Base-by-base conservation (phyloP, 2,329 filamentous ascomycete genomes). In the Amphichorda felina region DNA sequence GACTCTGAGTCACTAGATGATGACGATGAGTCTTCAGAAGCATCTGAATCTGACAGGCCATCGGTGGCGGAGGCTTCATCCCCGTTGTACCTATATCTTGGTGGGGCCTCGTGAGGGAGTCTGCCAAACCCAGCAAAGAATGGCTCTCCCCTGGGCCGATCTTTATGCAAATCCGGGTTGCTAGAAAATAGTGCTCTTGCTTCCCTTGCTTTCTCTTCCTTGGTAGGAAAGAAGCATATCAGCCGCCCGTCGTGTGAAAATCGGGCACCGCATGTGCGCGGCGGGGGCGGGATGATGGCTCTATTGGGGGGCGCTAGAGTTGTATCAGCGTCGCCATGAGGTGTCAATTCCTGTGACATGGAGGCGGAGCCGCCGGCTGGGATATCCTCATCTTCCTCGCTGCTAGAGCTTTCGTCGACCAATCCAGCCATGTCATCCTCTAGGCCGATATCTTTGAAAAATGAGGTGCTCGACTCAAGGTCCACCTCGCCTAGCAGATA, bases 371-470 rank as follows among this genome's bases (percentile, higher is more conserved):
- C 68, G 4, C 68, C 67, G 2, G 65, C 51, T 1, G 65, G 64
- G 9, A 71, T 68, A 17, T 68, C 63, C 31, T 63, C 63, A 27
- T 87, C 83, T 16, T 88, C 84, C 43, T 88, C 83, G 47, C 83
- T 93, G 48, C 84, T 93, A 3, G 86, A 95, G 44, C 84, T 89
- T 43, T 91, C 85, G 38, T 83, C 82, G 21, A 64, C 69, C 25
- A 76, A 55, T 3, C 60, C 72, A 39, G 69, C 71, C 5, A 72
- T 26, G 9, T 15, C 30, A 13, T 36, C 68, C 36, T 73, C 74
- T 7, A 76, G 55, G 43, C 82, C 78, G 43, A 79, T 72, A 41
- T 74, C 74, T 42, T 75, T 73, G 48, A 79, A 77, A 41, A 73
- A 70, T 1, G 67, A 70, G 6, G 72, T 73, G 46, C 74, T 78